Evolutionary conservation across 495 filamentous ascomycete genomes (phyloP), one percentile per base, ranked within the genome.

Genomic region (Ramalina intermedia): DNA sequence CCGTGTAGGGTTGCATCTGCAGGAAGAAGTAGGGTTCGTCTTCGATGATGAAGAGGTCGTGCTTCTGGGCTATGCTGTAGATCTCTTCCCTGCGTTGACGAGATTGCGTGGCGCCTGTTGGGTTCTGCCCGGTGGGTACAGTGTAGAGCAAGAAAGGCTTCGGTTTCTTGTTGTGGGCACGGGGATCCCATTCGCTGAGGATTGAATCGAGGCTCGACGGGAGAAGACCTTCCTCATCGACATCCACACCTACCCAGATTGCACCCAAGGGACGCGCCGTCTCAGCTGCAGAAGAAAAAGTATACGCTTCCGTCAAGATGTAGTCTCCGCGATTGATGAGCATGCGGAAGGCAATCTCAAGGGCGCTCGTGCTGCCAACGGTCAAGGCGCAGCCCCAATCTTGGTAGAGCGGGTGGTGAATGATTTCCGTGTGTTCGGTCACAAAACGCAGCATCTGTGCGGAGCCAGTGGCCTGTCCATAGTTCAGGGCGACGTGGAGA

Each of bases 11-110:
- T 60, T 85, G 78, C 87, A 98, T 95, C 68, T 98, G 91, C 44
- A 98, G 72, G 69, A 90, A 98, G 63, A 85, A 84, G 65, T 95
- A 95, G n/a, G 90, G 90, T 61, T 96, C 90, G 61, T 96, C 90
- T 66, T 96, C 90, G 52, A 96, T 58, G 62, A 96, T 89, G 63
- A 76, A 82, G 41, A 95, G 48, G 59, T 94, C 86, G 61, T 94
- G 84, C 65, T 85, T 83, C 61, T 81, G 78, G 24, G 78, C 79
- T 13, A 94, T 73, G 12, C 65, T 69, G 67, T 95, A 95, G 29
- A 95, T 71, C 24, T 73, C 81, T 42, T 69, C 62, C 20, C 88
- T 68, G 38, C 90, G 76, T 59, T 72, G 60, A 41, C 59, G 61
- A 5, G 77, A 69, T 63, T 87, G 83, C 14, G 90, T 94, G 37